Evolutionary conservation across 129 eudicot genomes (phyloP), one percentile per base, ranked within the genome.

Genomic region (Lactuca sativa): DNA sequence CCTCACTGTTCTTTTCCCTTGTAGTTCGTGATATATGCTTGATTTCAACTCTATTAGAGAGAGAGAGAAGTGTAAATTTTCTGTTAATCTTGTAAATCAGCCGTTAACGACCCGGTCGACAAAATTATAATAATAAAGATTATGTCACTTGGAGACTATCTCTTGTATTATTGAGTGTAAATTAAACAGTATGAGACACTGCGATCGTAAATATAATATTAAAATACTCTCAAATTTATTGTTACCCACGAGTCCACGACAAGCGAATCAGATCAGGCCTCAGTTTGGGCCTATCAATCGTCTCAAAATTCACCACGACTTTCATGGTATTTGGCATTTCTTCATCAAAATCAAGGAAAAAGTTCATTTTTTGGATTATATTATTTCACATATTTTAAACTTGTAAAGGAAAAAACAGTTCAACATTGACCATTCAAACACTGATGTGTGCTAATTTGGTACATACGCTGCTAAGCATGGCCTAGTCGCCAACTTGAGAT

Each of bases 31-130:
- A 62, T 62, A 62, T 62, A 38, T 60, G 69, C 76, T 48, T 49
- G 36, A 72, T 72, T 59, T 57, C 61, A 60, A 49, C 76, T 72
- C 61, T 17, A 48, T 72, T 62, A 66, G 41, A 55, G 37, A 68
- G 25, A 68, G 25, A 64, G 37, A 65, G 56, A 52, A 64, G 78
- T 74, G 4, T 56, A 56, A 52, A 32, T 74, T 51, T 74, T 66
- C 38, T 66, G 73, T 74, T 66, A 66, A 66, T 66, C 15, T 66
- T 58, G 73, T 32, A 33, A 33, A 59, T 21, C 74, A 38, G 17
- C 43, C 58, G 53, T 69, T 55, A 55, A 67, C 51, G 51, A 67
- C 73, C 34, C 16, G 62, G 15, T 40, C 56, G 32, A 9, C 44
- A 41, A 69, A 40, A 69, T 55, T 51, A 68, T 10, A 34, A 53